Evolutionary conservation across 129 eudicot genomes (phyloP).

Genomic region (Sambucus nigra): DNA sequence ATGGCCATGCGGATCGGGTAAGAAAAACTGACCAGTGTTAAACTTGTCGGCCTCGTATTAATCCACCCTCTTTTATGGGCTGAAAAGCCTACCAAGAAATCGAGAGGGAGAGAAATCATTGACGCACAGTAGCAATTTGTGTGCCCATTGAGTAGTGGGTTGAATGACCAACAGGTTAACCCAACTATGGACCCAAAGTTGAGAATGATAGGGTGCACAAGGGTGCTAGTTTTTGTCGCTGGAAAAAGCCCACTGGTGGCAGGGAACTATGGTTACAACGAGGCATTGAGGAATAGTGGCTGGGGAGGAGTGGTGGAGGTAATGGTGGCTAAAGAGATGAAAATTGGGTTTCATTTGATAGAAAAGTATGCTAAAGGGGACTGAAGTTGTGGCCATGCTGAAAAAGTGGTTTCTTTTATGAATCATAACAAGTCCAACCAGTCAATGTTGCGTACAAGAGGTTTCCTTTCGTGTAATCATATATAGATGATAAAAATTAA

Average conservation of each 20-base stretch:
- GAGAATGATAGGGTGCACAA: neutral
- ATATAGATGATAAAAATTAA: too few species aligned
- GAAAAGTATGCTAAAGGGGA: too few species aligned
- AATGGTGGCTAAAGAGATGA: neutral
- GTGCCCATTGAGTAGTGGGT: neutral
- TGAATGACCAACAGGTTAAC: neutral
- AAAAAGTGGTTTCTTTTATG: too few species aligned
- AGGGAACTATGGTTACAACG: neutral
- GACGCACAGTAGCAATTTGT: neutral
- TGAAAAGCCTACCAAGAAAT: constrained; percentile 13
- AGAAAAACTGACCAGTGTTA: neutral
- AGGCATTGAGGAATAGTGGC: neutral
- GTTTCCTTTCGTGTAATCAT: too few species aligned
- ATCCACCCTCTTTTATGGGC: constrained; percentile 57
- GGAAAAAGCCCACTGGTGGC: neutral
- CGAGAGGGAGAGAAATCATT: neutral
- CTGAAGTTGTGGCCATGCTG: too few species aligned
- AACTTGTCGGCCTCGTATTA: constrained; percentile 21
- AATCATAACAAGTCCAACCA: too few species aligned
- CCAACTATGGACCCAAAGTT: neutral
- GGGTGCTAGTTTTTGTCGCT: neutral
- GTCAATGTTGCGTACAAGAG: too few species aligned
- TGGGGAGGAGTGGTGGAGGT: constrained; percentile 1
- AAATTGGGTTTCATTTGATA: neutral
- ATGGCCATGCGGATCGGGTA: constrained; percentile 21